phyloP scores from a whole-genome alignment of 768 basidiomycete genomes.

The Cystobasidium onofrii region DNA sequence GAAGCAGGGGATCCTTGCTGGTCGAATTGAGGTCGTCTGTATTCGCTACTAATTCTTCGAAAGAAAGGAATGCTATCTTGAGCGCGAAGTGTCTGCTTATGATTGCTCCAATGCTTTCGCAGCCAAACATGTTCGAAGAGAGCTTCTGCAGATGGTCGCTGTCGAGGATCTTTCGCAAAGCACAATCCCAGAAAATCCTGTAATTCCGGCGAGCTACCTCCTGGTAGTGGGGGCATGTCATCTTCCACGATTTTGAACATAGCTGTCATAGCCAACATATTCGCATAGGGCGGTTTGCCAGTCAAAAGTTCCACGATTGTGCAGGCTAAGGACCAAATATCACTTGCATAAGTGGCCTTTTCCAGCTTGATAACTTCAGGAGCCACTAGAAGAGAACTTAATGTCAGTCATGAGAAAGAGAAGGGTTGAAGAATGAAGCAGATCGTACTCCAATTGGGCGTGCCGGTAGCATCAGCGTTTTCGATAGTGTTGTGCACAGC shows the following conservation, averaged over 20 bases:
- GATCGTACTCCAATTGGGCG: slow-evolving; percentile 80
- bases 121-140: slow-evolving; percentile 91
- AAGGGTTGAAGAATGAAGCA: not conserved
- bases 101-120: slow-evolving; percentile 65
- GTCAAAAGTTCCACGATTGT: slow-evolving; percentile 90
- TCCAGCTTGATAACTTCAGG: slow-evolving; percentile 94
- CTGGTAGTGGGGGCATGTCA: slow-evolving; percentile 74
- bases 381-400: slow-evolving; percentile 56
- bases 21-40: slow-evolving; percentile 48
- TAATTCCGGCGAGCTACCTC: slow-evolving; percentile 65
- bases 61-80: slow-evolving; percentile 95
- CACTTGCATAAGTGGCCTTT: slow-evolving; percentile 83
- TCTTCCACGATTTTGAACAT: slow-evolving; percentile 98
- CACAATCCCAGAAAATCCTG: slow-evolving; percentile 74
- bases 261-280: slow-evolving; percentile 59
- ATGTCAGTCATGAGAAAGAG: slow-evolving; percentile 4
- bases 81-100: slow-evolving; percentile 68
- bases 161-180: slow-evolving; percentile 76
- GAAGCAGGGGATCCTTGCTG: not conserved
- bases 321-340: slow-evolving; percentile 92
- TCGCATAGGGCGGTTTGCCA: slow-evolving; percentile 82
- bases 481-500: slow-evolving; percentile 69
- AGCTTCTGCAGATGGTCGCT: slow-evolving; percentile 72
- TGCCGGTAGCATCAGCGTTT: slow-evolving; percentile 59
- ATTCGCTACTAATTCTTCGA: slow-evolving; percentile 77